Evolutionary conservation across 768 basidiomycete genomes (phyloP).

Genomic region (Rhodotorula taiwanensis): DNA sequence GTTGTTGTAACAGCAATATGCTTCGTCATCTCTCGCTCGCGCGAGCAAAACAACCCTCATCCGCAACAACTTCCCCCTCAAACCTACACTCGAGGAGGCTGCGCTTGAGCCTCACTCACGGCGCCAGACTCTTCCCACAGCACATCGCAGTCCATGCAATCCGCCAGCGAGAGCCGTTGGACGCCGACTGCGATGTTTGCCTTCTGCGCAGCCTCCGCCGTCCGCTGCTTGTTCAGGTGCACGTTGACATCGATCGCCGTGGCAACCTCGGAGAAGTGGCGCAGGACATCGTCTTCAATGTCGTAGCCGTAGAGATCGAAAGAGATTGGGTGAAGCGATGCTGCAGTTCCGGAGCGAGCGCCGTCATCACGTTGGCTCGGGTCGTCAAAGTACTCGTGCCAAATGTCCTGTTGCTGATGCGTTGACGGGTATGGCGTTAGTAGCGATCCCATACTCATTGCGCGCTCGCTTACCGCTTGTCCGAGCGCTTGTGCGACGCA

Average conservation of each 20-base stretch:
- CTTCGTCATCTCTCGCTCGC: too few species aligned
- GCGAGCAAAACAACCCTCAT: too few species aligned
- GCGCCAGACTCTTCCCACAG: too few species aligned
- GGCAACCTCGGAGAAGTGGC: background rate
- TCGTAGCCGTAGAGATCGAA: constrained; percentile 26
- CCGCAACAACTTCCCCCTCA: too few species aligned
- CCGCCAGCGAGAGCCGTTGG: too few species aligned
- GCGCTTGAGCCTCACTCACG: too few species aligned
- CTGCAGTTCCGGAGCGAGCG: background rate
- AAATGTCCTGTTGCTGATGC: constrained; percentile 17
- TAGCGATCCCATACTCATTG: background rate
- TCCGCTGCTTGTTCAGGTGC: background rate
- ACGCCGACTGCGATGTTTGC: too few species aligned
- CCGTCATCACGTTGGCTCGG: too few species aligned
- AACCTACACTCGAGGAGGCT: too few species aligned
- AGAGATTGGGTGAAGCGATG: constrained; percentile 12
- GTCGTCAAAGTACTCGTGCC: constrained; percentile 4
- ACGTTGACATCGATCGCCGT: background rate
- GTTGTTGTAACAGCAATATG: too few species aligned
- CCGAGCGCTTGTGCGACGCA: constrained; percentile 14
- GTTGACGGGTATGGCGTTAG: too few species aligned
- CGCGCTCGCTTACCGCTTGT: background rate
- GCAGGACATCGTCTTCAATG: background rate
- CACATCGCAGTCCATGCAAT: too few species aligned
- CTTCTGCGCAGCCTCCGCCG: background rate